phyloP scores from a whole-genome alignment of 1,284 basidiomycete species.

The Sporisorium scitamineum region DNA sequence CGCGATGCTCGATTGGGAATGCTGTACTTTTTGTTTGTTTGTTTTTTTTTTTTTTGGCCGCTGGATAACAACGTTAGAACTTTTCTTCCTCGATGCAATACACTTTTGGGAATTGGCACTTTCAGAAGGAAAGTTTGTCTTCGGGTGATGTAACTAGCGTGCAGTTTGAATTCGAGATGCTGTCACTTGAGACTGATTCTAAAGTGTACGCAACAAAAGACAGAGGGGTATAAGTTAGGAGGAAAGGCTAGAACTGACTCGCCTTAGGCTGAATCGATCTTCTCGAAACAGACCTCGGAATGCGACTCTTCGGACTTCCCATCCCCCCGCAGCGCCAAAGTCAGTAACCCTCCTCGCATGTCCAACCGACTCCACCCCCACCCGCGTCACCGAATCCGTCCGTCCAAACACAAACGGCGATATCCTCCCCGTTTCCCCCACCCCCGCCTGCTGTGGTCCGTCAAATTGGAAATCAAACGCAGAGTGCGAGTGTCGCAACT shows the following conservation, averaged over 20 bases:
- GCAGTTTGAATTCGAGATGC: too few relatives aligned
- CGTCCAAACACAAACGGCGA: constrained; percentile 33
- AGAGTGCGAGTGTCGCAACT: constrained; percentile 20
- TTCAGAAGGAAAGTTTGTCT: too few relatives aligned
- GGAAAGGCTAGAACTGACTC: constrained; percentile 3
- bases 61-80: too few relatives aligned
- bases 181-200: too few relatives aligned
- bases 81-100: too few relatives aligned
- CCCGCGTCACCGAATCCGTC: not conserved
- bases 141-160: too few relatives aligned
- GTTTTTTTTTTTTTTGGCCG: too few relatives aligned
- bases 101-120: too few relatives aligned
- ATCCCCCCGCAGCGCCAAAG: constrained; percentile 5
- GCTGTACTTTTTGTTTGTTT: too few relatives aligned
- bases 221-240: constrained; percentile 2
- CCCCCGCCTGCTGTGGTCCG: not conserved
- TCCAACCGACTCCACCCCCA: constrained; percentile 1
- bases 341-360: constrained; percentile 25
- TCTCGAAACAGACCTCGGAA: constrained; percentile 23
- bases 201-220: not conserved
- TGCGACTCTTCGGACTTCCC: constrained; percentile 22
- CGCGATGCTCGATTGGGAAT: too few relatives aligned
- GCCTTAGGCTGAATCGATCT: constrained; percentile 14
- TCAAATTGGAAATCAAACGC: constrained; percentile 28
- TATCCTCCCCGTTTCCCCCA: not conserved